Evolutionary conservation across 768 basidiomycete species (phyloP).

Genomic region (Lyophyllum decastes): DNA sequence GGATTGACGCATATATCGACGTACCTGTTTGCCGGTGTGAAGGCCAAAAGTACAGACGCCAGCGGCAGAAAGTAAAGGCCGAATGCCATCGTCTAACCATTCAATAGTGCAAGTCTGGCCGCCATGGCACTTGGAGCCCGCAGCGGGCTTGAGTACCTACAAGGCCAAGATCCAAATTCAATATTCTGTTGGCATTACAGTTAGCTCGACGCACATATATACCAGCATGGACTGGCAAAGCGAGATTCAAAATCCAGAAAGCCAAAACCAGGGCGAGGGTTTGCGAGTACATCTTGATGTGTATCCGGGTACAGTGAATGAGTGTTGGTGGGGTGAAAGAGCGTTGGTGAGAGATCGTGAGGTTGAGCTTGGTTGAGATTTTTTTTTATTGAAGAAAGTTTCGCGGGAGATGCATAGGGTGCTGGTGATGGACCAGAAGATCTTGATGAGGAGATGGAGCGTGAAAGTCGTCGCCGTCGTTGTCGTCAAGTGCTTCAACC

Average conservation of each 20-base stretch:
- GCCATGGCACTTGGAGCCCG: constrained; percentile 47
- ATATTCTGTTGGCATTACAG: neutral
- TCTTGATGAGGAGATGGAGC: constrained; percentile 6
- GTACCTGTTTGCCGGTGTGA: constrained; percentile 56
- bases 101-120: constrained; percentile 53
- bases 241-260: constrained; percentile 25
- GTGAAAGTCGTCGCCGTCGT: constrained; percentile 11
- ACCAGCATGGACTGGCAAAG: constrained; percentile 33
- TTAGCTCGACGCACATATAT: constrained; percentile 37
- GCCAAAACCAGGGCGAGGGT: constrained; percentile 17
- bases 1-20: constrained; percentile 15
- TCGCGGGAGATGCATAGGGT: constrained; percentile 5
- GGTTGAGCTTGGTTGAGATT: neutral
- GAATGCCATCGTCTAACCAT: constrained; percentile 66
- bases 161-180: neutral
- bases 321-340: constrained; percentile 5
- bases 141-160: constrained; percentile 50
- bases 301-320: neutral
- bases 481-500: constrained; percentile 9
- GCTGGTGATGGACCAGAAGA: neutral
- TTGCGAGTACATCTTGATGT: constrained; percentile 16
- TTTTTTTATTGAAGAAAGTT: neutral
- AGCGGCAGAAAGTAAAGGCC: constrained; percentile 49
- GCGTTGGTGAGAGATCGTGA: constrained; percentile 11
- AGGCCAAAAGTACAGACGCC: constrained; percentile 57